These are phyloP conservation scores for Cyclotella kingstonii DNA, from an alignment of 108 stramenopile species.

Conservation along the genomic window DNA sequence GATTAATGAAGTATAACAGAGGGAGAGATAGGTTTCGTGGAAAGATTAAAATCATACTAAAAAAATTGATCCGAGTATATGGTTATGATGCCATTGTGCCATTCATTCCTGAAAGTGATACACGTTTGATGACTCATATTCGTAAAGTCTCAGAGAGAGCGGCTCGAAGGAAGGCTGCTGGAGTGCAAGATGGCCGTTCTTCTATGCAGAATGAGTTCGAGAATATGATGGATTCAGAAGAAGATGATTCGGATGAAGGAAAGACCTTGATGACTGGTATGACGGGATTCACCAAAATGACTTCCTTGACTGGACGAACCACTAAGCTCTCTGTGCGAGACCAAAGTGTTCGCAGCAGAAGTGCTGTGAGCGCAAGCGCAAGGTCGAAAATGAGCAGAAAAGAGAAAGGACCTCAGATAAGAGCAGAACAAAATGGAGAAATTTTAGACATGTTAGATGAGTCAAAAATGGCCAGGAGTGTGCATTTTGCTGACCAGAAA, in stretches of 20 bases:
- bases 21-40: slow-evolving; percentile 84
- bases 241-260: slow-evolving; percentile 87
- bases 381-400: slow-evolving; percentile 39
- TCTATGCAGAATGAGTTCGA: slow-evolving; percentile 50
- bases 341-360: slow-evolving; percentile 23
- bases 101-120: slow-evolving; percentile 77
- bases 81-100: slow-evolving; percentile 79
- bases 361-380: slow-evolving; percentile 21
- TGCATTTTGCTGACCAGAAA: slow-evolving; percentile 49
- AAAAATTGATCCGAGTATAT: slow-evolving; percentile 85
- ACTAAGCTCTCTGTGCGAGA: slow-evolving; percentile 17
- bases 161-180: slow-evolving; percentile 53
- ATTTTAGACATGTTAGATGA: slow-evolving; percentile 83
- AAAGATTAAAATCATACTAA: slow-evolving; percentile 93
- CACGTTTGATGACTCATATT: slow-evolving; percentile 86
- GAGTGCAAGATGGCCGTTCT: slow-evolving; percentile 37
- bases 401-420: slow-evolving; percentile 47
- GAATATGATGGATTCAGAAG: slow-evolving; percentile 81
- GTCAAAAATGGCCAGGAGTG: slow-evolving; percentile 65
- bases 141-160: slow-evolving; percentile 74
- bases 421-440: slow-evolving; percentile 64
- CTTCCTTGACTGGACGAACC: slow-evolving; percentile 43
- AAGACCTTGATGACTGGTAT: slow-evolving; percentile 67
- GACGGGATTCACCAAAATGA: slow-evolving; percentile 65
- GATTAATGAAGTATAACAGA: slow-evolving; percentile 77